Evolutionary conservation across 345 rosid genomes (phyloP), one percentile per base, ranked within the genome.

Genomic region (Dipteronia dyeriana): DNA sequence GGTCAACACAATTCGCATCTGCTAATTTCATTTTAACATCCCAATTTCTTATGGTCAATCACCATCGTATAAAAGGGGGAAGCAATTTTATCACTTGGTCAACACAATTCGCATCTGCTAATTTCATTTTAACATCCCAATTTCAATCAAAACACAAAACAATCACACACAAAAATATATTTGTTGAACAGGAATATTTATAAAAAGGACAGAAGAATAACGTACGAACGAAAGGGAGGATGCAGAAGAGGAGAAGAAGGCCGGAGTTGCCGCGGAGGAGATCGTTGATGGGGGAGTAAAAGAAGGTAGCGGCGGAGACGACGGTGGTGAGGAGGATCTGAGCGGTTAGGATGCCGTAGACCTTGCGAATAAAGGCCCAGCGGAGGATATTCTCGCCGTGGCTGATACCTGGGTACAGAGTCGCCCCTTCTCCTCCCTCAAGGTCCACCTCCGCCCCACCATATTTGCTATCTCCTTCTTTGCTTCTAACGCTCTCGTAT

Each of bases 281-380:
- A 39, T 85, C 82, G 79, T 86, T 92, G 77, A 96, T 81, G 4
- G 99, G 91, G 70, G 94, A 78, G 71, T 83, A 91, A 57, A 94
- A 88, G 17, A 92, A 89, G 73, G 93, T 87, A 51, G 82, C 71
- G 69, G 94, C 84, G 71, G 99, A 89, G 78, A 96, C 90, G 71
- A 87, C 41, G 73, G 98, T 96, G 79, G 98, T 94, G 68, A 96
- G 87, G 38, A 94, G 82, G 74, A 96, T 81, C 93, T 96, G 98
- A 0, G 87, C 95, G 0, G 97, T 77, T 26, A 96, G 85, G 74
- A 96, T 94, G 6, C 95, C 95, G 76, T 94, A 96, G 71, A 94
- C 98, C 77, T 96, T 96, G 69, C 94, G 97, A 74, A 93, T 90
- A 82, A 96, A 89, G 13, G 94, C 97, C 98, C 98, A 95, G 10